phyloP scores from a whole-genome alignment of 257 asterid species.

The Thymus mandschuricus region DNA sequence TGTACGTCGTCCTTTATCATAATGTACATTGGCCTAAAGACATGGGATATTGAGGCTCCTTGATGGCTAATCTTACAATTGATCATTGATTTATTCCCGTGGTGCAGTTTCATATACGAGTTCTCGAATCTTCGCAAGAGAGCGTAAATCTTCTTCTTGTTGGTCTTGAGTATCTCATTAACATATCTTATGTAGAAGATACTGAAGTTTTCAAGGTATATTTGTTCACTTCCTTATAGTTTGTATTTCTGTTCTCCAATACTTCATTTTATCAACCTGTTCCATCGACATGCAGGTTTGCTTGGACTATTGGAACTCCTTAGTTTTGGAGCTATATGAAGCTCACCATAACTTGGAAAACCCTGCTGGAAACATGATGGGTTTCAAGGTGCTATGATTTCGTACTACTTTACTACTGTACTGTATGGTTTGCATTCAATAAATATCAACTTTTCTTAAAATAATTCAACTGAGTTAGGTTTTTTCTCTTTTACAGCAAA shows the following conservation, averaged over 20 bases:
- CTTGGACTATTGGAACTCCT: constrained; percentile 95
- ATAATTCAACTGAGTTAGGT: not conserved
- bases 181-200: constrained; percentile 93
- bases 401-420: constrained; percentile 10
- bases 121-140: constrained; percentile 82
- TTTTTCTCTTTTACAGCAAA: not conserved
- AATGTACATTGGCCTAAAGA: constrained; percentile 13
- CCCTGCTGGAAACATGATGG: constrained; percentile 78
- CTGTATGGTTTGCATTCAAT: constrained; percentile 5
- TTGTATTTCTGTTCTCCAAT: not conserved
- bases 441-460: not conserved
- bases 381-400: constrained; percentile 65
- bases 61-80: constrained; percentile 12
- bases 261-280: not conserved
- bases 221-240: not conserved
- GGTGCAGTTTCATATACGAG: constrained; percentile 81
- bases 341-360: constrained; percentile 75
- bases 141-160: constrained; percentile 61
- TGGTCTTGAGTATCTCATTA: constrained; percentile 94
- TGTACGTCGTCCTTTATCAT: not conserved
- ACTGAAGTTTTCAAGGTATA: constrained; percentile 97
- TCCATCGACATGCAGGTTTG: constrained; percentile 68
- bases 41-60: constrained; percentile 5
- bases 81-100: constrained; percentile 28
- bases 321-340: constrained; percentile 89